Percentiles rank a stretch among this genome's conserved stretches.
Evolutionary conservation across 352 stramenopile genomes (phyloP).

Genomic region (Phytophthora cajani): DNA sequence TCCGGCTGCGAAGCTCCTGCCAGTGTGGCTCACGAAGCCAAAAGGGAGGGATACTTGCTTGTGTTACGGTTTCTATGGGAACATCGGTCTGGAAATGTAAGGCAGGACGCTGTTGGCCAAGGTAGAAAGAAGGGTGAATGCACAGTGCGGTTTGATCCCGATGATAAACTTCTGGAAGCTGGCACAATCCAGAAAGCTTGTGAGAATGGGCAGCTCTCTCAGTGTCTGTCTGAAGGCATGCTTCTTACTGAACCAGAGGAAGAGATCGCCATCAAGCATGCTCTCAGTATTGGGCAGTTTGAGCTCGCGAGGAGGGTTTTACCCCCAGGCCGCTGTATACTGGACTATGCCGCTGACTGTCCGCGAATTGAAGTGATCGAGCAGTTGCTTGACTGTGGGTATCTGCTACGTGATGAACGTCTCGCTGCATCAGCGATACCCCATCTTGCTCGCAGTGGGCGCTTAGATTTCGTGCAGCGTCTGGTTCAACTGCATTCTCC

Average conservation of each 20-base stretch:
- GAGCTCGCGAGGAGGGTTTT: background rate
- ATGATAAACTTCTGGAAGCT: background rate
- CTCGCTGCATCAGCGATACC: background rate
- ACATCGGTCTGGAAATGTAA: background rate
- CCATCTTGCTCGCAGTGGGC: background rate
- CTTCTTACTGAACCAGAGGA: background rate
- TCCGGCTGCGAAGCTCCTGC: background rate
- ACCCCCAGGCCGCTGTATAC: background rate
- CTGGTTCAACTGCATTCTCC: background rate
- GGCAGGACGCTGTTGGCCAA: background rate
- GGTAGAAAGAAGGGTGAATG: background rate
- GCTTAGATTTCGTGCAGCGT: background rate
- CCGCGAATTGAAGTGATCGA: background rate
- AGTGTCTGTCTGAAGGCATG: background rate
- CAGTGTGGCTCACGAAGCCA: background rate
- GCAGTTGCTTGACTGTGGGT: background rate
- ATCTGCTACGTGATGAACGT: background rate
- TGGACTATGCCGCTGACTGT: background rate
- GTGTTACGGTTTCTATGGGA: background rate
- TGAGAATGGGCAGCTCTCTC: background rate
- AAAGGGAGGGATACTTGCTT: background rate
- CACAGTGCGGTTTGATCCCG: background rate
- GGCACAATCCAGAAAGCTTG: background rate
- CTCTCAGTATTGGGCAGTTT: background rate
- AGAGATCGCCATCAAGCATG: background rate